A percentile compares a stretch with the other conserved stretches of the same genome.
These are phyloP conservation scores for Wickerhamiella alocasiicola DNA, from an alignment of 805 yeast genomes.

Conservation along the genomic window DNA sequence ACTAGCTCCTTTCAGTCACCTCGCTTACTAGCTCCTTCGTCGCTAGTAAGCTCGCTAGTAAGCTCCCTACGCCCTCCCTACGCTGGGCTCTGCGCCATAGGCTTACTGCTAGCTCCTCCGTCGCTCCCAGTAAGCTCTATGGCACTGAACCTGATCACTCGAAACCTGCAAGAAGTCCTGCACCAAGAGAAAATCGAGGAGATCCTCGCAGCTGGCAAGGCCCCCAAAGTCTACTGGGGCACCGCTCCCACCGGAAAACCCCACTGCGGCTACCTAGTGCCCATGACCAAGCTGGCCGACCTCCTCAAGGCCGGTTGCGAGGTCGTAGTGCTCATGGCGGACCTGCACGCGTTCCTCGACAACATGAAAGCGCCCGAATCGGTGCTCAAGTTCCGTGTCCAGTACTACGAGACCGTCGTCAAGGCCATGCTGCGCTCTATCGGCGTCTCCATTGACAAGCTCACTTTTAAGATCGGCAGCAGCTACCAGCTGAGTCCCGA, in stretches of 20 bases:
- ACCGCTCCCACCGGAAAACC: conserved; percentile 99
- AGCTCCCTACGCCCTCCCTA: too few relatives aligned
- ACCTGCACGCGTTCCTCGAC: conserved; percentile 90
- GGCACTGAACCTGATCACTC: conserved; percentile 67
- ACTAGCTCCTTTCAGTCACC: too few relatives aligned
- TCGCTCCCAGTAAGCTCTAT: too few relatives aligned
- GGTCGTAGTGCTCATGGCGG: conserved; percentile 84
- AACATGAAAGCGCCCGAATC: conserved; percentile 98
- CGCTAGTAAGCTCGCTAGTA: too few relatives aligned
- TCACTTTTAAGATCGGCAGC: conserved; percentile 75
- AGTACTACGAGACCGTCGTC: conserved; percentile 72
- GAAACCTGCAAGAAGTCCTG: conserved; percentile 81
- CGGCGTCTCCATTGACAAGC: conserved; percentile 82
- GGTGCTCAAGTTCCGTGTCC: conserved; percentile 76
- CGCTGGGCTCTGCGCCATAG: too few relatives aligned
- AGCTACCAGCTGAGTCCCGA: conserved; percentile 70
- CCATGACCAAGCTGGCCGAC: conserved; percentile 93
- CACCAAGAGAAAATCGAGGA: conserved; percentile 79
- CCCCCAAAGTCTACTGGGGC: conserved; percentile 91
- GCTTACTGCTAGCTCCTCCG: too few relatives aligned
- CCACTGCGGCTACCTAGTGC: conserved; percentile 97
- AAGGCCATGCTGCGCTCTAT: conserved; percentile 77
- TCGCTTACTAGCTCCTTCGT: too few relatives aligned
- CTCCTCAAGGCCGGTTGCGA: conserved; percentile 93
- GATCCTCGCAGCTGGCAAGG: conserved; percentile 69